These are phyloP conservation scores for Carex parvula DNA, from an alignment of 176 grass and related monocot genomes.

Conservation along the genomic window DNA sequence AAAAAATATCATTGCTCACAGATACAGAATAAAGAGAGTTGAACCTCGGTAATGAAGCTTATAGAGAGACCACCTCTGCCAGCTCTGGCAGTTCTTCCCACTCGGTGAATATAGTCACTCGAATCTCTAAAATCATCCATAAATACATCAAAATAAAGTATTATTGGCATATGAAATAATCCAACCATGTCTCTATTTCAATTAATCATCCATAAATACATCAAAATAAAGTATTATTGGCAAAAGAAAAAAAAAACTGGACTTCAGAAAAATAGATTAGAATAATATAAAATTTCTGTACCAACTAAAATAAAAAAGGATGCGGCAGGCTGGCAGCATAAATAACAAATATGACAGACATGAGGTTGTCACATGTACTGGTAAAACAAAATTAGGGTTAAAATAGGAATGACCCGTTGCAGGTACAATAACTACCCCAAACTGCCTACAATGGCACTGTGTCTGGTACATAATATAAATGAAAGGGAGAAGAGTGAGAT, in stretches of 20 bases:
- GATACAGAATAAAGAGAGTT: not conserved
- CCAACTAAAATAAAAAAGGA: not conserved
- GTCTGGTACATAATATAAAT: not conserved
- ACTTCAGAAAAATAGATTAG: not conserved
- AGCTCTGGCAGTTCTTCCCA: constrained; percentile 93
- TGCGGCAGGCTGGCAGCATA: not conserved
- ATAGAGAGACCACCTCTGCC: constrained; percentile 71
- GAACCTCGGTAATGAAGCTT: constrained; percentile 86
- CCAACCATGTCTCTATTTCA: not conserved
- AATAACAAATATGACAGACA: not conserved
- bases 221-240: too few relatives aligned
- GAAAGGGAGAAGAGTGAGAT: not conserved
- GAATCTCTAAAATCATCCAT: constrained; percentile 40
- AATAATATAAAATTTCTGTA: not conserved
- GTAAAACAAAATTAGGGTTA: constrained; percentile 17
- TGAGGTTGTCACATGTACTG: not conserved
- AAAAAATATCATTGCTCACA: constrained; percentile 14
- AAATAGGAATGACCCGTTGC: not conserved
- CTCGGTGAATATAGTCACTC: constrained; percentile 82
- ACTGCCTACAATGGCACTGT: not conserved
- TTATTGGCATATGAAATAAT: not conserved
- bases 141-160: not conserved
- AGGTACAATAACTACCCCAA: not conserved
- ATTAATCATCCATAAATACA: not conserved
- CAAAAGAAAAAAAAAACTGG: too few relatives aligned